Evolutionary conservation across 306 rosid species (phyloP).

Genomic region (Vigna nakashimae): DNA sequence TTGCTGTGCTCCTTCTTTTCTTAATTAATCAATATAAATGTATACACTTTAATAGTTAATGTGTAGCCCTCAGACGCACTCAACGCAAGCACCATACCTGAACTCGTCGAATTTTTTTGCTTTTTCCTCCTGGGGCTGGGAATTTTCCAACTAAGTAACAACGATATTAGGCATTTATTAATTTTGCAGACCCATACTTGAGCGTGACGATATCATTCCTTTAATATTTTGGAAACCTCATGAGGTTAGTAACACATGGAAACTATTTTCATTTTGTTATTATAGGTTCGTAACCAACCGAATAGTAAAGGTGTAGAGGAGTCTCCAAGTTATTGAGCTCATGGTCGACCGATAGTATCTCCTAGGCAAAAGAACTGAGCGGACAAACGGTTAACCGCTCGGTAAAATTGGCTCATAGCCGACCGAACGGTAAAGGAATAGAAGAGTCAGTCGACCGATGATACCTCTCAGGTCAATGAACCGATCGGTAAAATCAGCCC

Average conservation of each 20-base stretch:
- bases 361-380: too few species aligned
- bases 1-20: neutral
- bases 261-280: neutral
- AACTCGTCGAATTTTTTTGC: neutral
- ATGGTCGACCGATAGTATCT: too few species aligned
- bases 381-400: too few species aligned
- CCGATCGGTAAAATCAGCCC: too few species aligned
- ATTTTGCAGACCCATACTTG: slow-evolving; percentile 11
- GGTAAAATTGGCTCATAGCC: too few species aligned
- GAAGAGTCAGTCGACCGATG: too few species aligned
- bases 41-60: neutral
- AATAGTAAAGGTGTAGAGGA: too few species aligned
- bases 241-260: neutral
- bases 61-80: neutral
- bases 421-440: too few species aligned
- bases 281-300: too few species aligned
- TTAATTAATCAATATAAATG: neutral
- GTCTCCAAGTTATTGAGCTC: too few species aligned
- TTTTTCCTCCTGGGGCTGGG: neutral
- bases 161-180: slow-evolving; percentile 1
- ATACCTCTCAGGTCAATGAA: too few species aligned
- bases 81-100: neutral
- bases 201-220: slow-evolving; percentile 7
- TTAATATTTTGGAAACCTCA: neutral
- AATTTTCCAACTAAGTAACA: slow-evolving; percentile 10